Evolutionary conservation across 129 eudicot species (phyloP), one percentile per base, ranked within the genome.

Genomic region (Centella asiatica): DNA sequence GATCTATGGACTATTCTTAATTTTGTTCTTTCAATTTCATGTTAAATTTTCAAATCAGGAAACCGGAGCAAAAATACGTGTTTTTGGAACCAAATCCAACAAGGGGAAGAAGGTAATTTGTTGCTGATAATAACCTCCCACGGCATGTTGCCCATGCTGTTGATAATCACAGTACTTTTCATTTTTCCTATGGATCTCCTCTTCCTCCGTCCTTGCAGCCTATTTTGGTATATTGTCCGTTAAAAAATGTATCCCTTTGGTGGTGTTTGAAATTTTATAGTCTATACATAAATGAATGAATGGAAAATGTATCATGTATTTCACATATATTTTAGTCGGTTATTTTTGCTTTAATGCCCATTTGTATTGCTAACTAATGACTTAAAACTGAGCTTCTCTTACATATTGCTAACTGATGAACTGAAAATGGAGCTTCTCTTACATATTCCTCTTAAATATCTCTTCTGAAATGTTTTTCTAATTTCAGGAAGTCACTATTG

Each of bases 21-120:
- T 60, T 2, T 44, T 23, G 22, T 22, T 13, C 10, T 56, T 46
- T 19, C 49, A 24, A 32, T 26, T 47, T n/a, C 46, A 14, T 57
- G 59, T 67, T 47, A 12, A 44, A 17, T 17, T 60, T 54, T 17
- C 18, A 44, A 69, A 77, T 61, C 76, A 92, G 98, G 98, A 92
- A 77, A 87, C 98, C 25, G 98, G 98, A 80, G 86, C 90, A n/a
- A 80, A 76, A 63, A 51, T 92, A 68, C 88, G 75, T 66, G 90
- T 92, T 52, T 92, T 77, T 92, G 95, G 94, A 57, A 84, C 69
- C 28, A 87, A 82, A 66, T 62, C 73, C 5, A 72, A 78, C 42
- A 65, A 78, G 11, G 76, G 74, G 36, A 77, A 76, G 70, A 77
- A 81, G 98, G 98, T 92, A 76, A 63, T 55, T 9, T 57, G 24